Evolutionary conservation across 2,329 filamentous ascomycete species (phyloP), one percentile per base, ranked within the genome.

Genomic region (Fusarium ambrosium): DNA sequence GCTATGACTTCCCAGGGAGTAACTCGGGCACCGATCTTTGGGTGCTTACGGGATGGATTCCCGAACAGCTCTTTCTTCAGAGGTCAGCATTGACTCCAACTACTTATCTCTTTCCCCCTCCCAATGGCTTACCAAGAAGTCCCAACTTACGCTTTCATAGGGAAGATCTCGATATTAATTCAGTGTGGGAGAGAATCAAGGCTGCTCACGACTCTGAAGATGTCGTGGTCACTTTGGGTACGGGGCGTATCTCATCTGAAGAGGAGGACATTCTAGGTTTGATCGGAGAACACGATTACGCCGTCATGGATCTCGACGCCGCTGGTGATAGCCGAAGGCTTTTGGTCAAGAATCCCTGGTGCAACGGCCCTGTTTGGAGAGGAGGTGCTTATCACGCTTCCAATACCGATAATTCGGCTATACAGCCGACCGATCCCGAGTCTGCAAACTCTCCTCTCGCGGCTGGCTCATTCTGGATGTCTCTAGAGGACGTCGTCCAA

Each of bases 1-100:
- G 97, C 37, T 99, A 99, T 81, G 95, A 99, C 80, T 99, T 99
- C 75, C 96, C 97, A 0, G 97, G 97, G 9, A 98, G 97, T 79
- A 98, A 98, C 81, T 98, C 96, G 1, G 95, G 95, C 13, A 98
- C 96, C 3, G 97, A 99, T 82, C 85, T 99, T 5, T 97, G 94
- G 91, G 93, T 97, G 2, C 84, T 99, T 64, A 97, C 94, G 0
- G 96, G 97, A 34, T 99, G 97, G 97, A 95, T 99, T 60, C 97
- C 97, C 0, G 95, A 99, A 83, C 97, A 99, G 81, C 86, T 98
- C 1, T 98, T 98, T 78, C 86, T 98, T 2, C 95, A 98, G 79
- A 92, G 89, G 90, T 91, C 83, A 74, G 82, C 74, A 2, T 34
- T 32, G 9, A 51, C 27, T 20, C 24, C 36, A 22, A n/a, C 14